These are phyloP conservation scores for Apiospora arundinis DNA, from an alignment of 2,329 filamentous ascomycete species.

Conservation along the genomic window DNA sequence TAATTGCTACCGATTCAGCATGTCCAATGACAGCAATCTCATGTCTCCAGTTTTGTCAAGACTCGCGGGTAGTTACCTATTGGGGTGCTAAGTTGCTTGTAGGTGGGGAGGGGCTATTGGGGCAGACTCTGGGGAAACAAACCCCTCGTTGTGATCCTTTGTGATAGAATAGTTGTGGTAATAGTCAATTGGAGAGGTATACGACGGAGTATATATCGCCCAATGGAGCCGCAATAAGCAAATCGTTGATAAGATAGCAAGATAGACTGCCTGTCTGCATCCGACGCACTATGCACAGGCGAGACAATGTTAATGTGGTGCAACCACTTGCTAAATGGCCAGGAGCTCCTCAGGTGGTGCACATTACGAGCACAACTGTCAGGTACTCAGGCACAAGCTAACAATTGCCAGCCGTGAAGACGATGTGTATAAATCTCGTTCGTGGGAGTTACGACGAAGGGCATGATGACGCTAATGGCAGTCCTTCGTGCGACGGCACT, in stretches of 20 bases:
- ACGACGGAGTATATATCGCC: neutral
- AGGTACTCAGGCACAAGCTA: neutral
- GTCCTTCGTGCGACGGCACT: no score
- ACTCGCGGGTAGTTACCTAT: neutral
- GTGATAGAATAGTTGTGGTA: neutral
- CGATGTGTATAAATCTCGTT: neutral
- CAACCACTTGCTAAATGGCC: neutral
- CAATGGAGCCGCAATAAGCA: neutral
- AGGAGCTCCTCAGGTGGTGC: neutral
- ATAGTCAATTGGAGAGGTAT: no score
- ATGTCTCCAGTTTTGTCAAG: neutral
- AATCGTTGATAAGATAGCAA: neutral
- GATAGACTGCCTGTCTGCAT: no score
- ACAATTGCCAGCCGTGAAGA: neutral
- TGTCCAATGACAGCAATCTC: neutral
- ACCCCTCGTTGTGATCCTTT: neutral
- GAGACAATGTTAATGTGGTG: neutral
- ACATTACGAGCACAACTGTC: neutral
- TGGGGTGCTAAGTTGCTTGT: neutral
- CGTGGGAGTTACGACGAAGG: no score
- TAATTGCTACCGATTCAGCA: neutral
- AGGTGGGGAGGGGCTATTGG: neutral
- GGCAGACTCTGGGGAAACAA: neutral
- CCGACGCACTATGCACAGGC: neutral
- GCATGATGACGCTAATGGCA: no score